Conservation (phyloP, 768 basidiomycete genomes). For the Neoboletus brunneissimus region DNA sequence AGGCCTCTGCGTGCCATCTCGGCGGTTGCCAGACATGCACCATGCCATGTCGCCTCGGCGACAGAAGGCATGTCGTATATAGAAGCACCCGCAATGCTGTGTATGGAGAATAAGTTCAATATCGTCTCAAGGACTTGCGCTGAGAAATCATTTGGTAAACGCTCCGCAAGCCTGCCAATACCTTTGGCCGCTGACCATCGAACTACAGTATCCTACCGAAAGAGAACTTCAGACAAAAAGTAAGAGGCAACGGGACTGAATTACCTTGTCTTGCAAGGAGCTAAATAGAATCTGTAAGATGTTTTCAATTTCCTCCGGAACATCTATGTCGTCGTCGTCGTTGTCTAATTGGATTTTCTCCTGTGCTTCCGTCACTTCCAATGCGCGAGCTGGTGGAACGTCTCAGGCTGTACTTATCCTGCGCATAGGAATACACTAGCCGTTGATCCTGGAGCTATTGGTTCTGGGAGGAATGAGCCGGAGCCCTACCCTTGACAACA, state of each 20-base stretch:
- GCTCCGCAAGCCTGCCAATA: conserved; percentile 77
- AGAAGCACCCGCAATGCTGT: conserved; percentile 60
- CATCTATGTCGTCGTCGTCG: conserved; percentile 50
- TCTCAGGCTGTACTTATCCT: conserved; percentile 26
- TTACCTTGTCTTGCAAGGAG: conserved; percentile 78
- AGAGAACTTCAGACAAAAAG: not conserved
- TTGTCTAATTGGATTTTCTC: conserved; percentile 14
- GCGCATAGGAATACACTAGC: conserved; percentile 32
- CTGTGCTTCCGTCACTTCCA: conserved; percentile 18
- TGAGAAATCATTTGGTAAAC: conserved; percentile 72
- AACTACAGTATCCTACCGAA: conserved; percentile 81
- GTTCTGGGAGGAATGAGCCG: conserved; percentile 54
- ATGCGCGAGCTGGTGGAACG: conserved; percentile 19
- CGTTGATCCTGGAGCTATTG: conserved; percentile 38
- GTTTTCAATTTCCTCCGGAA: conserved; percentile 76
- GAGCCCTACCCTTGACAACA: conserved; percentile 62
- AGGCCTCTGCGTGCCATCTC: conserved; percentile 87
- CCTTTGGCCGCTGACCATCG: conserved; percentile 95
- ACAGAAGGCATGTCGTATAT: conserved; percentile 70
- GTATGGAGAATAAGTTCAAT: conserved; percentile 72
- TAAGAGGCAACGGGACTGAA: not conserved
- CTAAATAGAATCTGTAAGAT: conserved; percentile 71
- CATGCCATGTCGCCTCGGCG: conserved; percentile 93
- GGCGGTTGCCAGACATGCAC: conserved; percentile 86
- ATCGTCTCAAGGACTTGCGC: conserved; percentile 82